These are phyloP conservation scores for Pythium scleroteichum DNA, from an alignment of 352 stramenopile genomes.

Conservation along the genomic window DNA sequence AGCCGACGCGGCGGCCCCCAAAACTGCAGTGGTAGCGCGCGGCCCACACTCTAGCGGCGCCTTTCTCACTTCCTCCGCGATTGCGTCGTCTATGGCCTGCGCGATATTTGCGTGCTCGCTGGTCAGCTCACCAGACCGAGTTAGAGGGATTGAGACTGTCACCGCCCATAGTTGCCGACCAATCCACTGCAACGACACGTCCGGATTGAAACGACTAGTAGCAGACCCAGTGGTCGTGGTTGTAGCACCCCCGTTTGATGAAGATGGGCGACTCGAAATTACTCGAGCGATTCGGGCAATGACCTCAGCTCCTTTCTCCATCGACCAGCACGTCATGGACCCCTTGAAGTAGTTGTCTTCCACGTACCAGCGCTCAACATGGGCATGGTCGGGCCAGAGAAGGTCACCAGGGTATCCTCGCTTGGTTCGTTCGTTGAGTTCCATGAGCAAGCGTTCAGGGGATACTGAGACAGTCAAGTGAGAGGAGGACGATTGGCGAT, in stretches of 20 bases:
- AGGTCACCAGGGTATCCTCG: constrained; percentile 27
- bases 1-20: not conserved
- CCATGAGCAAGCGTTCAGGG: constrained; percentile 27
- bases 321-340: constrained; percentile 77
- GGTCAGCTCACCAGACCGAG: constrained; percentile 55
- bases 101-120: constrained; percentile 66
- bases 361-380: constrained; percentile 71
- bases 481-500: constrained; percentile 5
- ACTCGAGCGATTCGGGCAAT: constrained; percentile 59
- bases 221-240: not conserved
- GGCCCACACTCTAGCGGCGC: constrained; percentile 16
- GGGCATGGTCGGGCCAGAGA: constrained; percentile 46
- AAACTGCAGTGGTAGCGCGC: constrained; percentile 2
- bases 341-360: constrained; percentile 73
- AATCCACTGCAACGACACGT: constrained; percentile 82
- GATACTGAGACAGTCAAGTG: constrained; percentile 9
- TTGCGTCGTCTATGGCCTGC: constrained; percentile 60
- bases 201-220: constrained; percentile 48
- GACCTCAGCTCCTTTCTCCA: constrained; percentile 64
- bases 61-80: constrained; percentile 36
- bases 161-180: constrained; percentile 67
- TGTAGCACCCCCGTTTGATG: not conserved
- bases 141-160: constrained; percentile 64
- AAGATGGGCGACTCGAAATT: constrained; percentile 23
- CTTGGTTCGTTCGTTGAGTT: constrained; percentile 32